These are phyloP conservation scores for Gracilaria caudata DNA, from an alignment of 23 red algal genomes.

Conservation along the genomic window DNA sequence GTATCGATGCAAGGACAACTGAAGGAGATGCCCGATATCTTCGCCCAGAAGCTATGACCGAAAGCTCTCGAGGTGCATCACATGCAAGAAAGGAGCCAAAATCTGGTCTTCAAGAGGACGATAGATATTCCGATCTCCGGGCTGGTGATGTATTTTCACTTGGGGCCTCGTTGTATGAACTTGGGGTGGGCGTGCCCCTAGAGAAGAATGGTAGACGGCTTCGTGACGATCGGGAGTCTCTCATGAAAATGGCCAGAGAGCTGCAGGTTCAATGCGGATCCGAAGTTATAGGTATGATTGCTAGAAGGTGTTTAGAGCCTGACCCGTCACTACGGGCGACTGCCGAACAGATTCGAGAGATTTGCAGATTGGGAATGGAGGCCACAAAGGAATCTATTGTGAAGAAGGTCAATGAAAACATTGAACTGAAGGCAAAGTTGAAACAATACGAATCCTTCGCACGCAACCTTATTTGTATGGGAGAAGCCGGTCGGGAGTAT, in stretches of 20 bases:
- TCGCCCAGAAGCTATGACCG: slow-evolving; percentile 67
- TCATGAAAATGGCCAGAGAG: slow-evolving; percentile 35
- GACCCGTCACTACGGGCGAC: slow-evolving; percentile 49
- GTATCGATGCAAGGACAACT: slow-evolving; percentile 61
- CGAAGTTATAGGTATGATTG: slow-evolving; percentile 40
- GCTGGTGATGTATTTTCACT: slow-evolving; percentile 81
- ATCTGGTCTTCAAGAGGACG: neutral
- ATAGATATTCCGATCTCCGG: slow-evolving; percentile 37
- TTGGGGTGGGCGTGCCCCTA: slow-evolving; percentile 50
- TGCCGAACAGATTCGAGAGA: slow-evolving; percentile 45
- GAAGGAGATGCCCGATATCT: slow-evolving; percentile 94
- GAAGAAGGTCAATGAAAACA: slow-evolving; percentile 1
- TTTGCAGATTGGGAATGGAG: slow-evolving; percentile 21
- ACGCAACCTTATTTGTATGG: slow-evolving; percentile 20
- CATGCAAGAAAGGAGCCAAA: neutral
- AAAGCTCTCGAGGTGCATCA: slow-evolving; percentile 8
- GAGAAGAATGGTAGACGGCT: slow-evolving; percentile 13
- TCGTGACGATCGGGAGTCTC: slow-evolving; percentile 7
- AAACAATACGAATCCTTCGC: slow-evolving; percentile 27
- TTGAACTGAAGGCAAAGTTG: neutral
- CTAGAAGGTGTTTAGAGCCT: slow-evolving; percentile 59
- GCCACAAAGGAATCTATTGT: neutral
- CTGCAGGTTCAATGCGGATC: slow-evolving; percentile 40
- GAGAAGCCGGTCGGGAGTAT: slow-evolving; percentile 26
- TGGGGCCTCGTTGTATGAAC: slow-evolving; percentile 76